Evolutionary conservation across 2,329 filamentous ascomycete genomes (phyloP).

Genomic region (Colletotrichum phormii): DNA sequence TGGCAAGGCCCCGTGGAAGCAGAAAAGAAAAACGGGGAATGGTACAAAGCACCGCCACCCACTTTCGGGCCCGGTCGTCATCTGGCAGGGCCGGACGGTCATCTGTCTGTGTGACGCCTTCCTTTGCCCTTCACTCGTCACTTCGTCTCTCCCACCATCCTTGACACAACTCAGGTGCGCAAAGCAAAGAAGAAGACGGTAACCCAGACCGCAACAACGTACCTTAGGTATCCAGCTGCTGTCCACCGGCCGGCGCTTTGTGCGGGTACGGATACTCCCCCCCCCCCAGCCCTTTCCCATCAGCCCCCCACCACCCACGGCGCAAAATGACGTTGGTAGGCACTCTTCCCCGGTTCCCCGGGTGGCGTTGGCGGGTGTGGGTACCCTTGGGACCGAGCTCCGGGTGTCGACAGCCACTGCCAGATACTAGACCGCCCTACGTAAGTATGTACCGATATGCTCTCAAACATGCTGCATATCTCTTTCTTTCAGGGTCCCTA

Average conservation of each 20-base stretch:
- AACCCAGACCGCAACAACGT: background rate
- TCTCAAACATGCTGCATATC: background rate
- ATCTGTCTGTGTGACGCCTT: background rate
- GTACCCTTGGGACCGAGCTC: conserved; percentile 18
- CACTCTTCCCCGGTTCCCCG: conserved; percentile 21
- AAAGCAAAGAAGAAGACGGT: background rate
- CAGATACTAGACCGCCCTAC: background rate
- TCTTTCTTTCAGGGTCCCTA: background rate
- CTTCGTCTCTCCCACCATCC: background rate
- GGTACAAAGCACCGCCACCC: conserved; percentile 23
- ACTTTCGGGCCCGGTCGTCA: conserved; percentile 10
- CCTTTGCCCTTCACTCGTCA: background rate
- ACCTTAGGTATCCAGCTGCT: background rate
- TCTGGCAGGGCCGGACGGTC: background rate
- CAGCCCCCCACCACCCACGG: background rate
- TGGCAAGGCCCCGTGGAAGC: background rate
- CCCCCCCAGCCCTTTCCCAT: background rate
- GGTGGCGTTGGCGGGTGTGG: conserved; percentile 29
- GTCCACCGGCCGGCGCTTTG: background rate
- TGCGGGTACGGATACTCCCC: background rate
- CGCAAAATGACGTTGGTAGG: conserved; percentile 28
- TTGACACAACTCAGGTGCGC: conserved; percentile 6
- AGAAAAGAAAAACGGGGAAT: conserved; percentile 17
- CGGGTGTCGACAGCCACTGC: background rate
- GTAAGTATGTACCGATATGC: background rate